Conservation (phyloP, 129 eudicot species). For the Apium graveolens region DNA sequence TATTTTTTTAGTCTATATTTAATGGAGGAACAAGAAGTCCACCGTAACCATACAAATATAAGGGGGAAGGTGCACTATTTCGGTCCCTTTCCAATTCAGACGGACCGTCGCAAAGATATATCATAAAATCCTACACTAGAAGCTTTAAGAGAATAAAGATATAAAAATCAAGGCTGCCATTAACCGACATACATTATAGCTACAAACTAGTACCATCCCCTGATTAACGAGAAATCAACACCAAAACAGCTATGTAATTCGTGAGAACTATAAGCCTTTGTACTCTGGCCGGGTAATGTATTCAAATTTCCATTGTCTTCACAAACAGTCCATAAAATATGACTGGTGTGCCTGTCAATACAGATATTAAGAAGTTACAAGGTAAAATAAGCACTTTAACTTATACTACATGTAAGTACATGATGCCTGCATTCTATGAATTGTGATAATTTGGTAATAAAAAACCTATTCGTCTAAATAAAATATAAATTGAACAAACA, state of each 20-base stretch:
- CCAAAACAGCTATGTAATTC: background rate
- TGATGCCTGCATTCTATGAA: background rate
- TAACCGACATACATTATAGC: background rate
- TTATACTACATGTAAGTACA: background rate
- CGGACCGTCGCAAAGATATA: background rate
- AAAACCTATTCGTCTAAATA: no score
- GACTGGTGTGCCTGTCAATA: slow-evolving; percentile 32
- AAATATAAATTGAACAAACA: background rate
- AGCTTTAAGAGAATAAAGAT: background rate
- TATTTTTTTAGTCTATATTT: background rate
- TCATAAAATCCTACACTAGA: background rate
- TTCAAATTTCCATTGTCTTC: background rate
- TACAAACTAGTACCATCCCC: background rate
- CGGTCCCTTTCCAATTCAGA: background rate
- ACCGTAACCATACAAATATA: background rate
- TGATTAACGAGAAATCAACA: background rate
- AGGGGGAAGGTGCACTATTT: background rate
- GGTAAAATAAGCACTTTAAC: background rate
- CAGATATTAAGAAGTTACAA: slow-evolving; percentile 4
- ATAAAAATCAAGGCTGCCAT: background rate
- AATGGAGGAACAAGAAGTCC: background rate
- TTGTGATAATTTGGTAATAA: background rate
- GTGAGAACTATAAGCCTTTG: background rate
- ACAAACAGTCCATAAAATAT: background rate
- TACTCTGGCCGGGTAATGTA: background rate